Evolutionary conservation across 1,284 basidiomycete genomes (phyloP).

Genomic region (Microbotryum saponariae): DNA sequence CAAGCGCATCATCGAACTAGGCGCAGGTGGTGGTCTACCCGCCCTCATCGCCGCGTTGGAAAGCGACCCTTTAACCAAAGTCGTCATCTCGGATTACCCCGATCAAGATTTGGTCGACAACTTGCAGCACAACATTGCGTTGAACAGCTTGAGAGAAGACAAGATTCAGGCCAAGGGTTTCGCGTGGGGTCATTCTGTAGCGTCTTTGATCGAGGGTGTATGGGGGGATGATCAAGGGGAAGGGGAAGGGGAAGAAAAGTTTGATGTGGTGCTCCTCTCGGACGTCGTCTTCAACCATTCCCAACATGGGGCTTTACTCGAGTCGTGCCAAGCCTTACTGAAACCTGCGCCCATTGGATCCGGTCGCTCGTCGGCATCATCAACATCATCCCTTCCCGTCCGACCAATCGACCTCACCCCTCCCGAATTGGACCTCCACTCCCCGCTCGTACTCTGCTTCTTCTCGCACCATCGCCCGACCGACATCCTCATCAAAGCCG

Average conservation of each 20-base stretch:
- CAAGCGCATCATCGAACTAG: slow-evolving; percentile 70
- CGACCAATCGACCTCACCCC: background rate
- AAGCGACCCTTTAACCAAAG: slow-evolving; percentile 50
- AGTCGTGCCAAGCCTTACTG: slow-evolving; percentile 56
- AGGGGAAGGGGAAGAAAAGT: slow-evolving; percentile 41
- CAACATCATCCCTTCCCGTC: background rate
- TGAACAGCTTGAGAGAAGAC: slow-evolving; percentile 44
- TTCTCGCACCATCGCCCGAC: slow-evolving; percentile 62
- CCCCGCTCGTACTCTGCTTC: slow-evolving; percentile 70
- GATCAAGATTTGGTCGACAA: slow-evolving; percentile 73
- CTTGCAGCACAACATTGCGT: slow-evolving; percentile 58
- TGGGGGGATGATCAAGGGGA: background rate
- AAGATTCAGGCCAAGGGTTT: too few relatives aligned
- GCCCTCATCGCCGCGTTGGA: slow-evolving; percentile 63
- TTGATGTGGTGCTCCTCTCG: slow-evolving; percentile 78
- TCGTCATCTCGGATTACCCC: slow-evolving; percentile 86
- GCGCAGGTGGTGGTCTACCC: slow-evolving; percentile 85
- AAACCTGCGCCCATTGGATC: slow-evolving; percentile 7
- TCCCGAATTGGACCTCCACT: slow-evolving; percentile 30
- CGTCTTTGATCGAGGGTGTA: background rate
- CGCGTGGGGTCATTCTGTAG: too few relatives aligned
- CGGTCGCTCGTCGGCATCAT: background rate
- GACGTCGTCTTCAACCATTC: slow-evolving; percentile 74
- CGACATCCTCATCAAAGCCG: slow-evolving; percentile 58
- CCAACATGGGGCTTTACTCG: slow-evolving; percentile 74